phyloP scores from a whole-genome alignment of 2,329 filamentous ascomycete genomes.

The Aspergillus sp. region DNA sequence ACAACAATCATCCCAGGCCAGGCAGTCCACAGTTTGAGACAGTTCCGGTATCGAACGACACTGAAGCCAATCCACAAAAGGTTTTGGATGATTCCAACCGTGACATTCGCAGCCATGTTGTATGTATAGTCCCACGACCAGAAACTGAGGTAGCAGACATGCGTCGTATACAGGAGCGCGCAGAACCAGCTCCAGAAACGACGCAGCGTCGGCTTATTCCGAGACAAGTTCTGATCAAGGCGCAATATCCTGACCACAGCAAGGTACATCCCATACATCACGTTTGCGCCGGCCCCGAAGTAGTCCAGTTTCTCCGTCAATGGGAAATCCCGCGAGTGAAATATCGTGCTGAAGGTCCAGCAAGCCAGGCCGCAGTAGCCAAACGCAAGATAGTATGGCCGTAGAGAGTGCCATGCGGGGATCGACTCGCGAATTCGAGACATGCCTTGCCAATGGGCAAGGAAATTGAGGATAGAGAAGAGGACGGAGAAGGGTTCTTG shows the following conservation, averaged over 20 bases:
- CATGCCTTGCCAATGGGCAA: slow-evolving; percentile 73
- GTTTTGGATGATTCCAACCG: slow-evolving; percentile 70
- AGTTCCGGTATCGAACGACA: slow-evolving; percentile 60
- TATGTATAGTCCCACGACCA: slow-evolving; percentile 93
- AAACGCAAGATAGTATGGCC: slow-evolving; percentile 70
- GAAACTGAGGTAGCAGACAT: slow-evolving; percentile 75
- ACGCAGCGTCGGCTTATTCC: slow-evolving; percentile 46
- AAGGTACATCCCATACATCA: slow-evolving; percentile 87
- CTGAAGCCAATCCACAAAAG: slow-evolving; percentile 80
- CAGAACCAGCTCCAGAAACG: slow-evolving; percentile 70
- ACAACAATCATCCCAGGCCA: slow-evolving; percentile 88
- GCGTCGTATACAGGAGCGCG: slow-evolving; percentile 57
- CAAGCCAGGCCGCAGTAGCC: slow-evolving; percentile 71
- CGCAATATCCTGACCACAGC: slow-evolving; percentile 72
- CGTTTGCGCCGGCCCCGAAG: slow-evolving; percentile 80
- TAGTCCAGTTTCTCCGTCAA: slow-evolving; percentile 93
- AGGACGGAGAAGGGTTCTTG: slow-evolving; percentile 91
- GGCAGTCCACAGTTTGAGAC: slow-evolving; percentile 66
- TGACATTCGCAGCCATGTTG: slow-evolving; percentile 94
- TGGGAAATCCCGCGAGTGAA: slow-evolving; percentile 80
- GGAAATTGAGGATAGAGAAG: slow-evolving; percentile 86
- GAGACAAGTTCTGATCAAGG: slow-evolving; percentile 53
- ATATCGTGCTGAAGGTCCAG: slow-evolving; percentile 84
- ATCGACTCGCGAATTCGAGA: slow-evolving; percentile 59
- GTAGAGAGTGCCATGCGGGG: slow-evolving; percentile 63